phyloP scores from a whole-genome alignment of 2,329 filamentous ascomycete genomes.

The Teratosphaeria zuluensis region DNA sequence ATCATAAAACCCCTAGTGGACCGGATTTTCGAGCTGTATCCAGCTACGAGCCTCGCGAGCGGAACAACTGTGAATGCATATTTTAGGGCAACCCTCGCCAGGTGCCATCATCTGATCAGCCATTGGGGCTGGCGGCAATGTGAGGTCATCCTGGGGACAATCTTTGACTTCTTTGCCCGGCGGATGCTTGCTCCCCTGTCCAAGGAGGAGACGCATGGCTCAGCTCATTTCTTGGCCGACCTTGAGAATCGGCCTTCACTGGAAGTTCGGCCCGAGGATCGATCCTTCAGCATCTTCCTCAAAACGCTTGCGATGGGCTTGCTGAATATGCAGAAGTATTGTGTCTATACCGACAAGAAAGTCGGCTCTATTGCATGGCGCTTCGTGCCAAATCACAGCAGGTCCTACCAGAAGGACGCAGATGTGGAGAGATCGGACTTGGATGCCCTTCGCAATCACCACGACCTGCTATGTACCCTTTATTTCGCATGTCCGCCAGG shows the following conservation, averaged over 20 bases:
- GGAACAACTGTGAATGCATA: conserved; percentile 46
- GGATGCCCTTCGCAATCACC: conserved; percentile 51
- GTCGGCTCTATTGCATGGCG: conserved; percentile 47
- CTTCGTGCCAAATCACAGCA: conserved; percentile 50
- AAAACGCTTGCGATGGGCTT: conserved; percentile 47
- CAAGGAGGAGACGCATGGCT: conserved; percentile 43
- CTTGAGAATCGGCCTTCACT: conserved; percentile 36
- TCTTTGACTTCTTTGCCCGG: conserved; percentile 52
- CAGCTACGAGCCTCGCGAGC: conserved; percentile 29
- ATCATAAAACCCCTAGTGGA: conserved; percentile 37
- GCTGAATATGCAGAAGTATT: conserved; percentile 32
- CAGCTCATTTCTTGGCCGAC: conserved; percentile 44
- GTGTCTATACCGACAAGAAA: conserved; percentile 42
- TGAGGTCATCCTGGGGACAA: conserved; percentile 41
- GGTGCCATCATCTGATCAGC: conserved; percentile 45
- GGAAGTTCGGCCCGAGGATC: conserved; percentile 38
- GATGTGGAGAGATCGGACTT: conserved; percentile 43
- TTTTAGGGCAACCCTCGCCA: conserved; percentile 39
- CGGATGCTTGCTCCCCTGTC: conserved; percentile 43
- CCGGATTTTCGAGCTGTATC: conserved; percentile 39
- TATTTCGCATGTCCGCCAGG: conserved; percentile 48
- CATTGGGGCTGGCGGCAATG: conserved; percentile 50
- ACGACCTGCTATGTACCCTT: conserved; percentile 50
- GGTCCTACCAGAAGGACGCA: conserved; percentile 50
- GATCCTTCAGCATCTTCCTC: conserved; percentile 49